phyloP scores from a whole-genome alignment of 1,284 basidiomycete species.

The Waitea zeae region DNA sequence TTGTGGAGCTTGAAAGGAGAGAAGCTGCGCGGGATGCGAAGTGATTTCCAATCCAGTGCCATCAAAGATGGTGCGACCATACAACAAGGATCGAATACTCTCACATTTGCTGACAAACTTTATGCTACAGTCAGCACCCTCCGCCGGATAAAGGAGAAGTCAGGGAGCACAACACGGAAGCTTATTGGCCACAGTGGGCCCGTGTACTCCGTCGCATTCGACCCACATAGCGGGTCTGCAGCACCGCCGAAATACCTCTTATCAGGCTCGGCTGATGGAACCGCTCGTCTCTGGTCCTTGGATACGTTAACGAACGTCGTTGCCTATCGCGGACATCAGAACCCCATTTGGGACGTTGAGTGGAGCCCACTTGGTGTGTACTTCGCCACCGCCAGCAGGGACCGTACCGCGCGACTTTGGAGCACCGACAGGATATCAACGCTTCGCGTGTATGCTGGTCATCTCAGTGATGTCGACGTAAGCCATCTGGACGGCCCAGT shows the following conservation, averaged over 20 bases:
- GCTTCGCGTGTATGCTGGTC: conserved; percentile 88
- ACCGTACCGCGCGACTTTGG: conserved; percentile 93
- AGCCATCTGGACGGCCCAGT: conserved; percentile 17
- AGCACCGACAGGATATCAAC: conserved; percentile 83
- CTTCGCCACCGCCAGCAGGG: conserved; percentile 90
- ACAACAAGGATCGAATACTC: background rate
- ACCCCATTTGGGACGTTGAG: conserved; percentile 97
- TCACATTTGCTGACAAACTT: conserved; percentile 1
- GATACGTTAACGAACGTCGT: conserved; percentile 91
- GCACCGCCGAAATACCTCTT: conserved; percentile 77
- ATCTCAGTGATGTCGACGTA: conserved; percentile 94
- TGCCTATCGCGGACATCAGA: conserved; percentile 90
- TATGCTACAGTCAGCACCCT: conserved; percentile 37
- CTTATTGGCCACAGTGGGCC: conserved; percentile 94
- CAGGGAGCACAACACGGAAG: conserved; percentile 73
- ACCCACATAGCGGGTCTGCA: conserved; percentile 79
- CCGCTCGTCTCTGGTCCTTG: conserved; percentile 86
- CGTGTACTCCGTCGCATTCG: conserved; percentile 89
- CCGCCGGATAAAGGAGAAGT: conserved; percentile 57
- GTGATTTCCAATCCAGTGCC: conserved; percentile 52
- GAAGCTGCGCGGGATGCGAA: conserved; percentile 62
- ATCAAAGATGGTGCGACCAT: conserved; percentile 48
- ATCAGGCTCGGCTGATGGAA: conserved; percentile 88
- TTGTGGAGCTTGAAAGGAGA: conserved; percentile 94
- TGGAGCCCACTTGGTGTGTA: conserved; percentile 99